Conservation (phyloP, 2,329 filamentous ascomycete genomes). For the Alternaria arborescens region DNA sequence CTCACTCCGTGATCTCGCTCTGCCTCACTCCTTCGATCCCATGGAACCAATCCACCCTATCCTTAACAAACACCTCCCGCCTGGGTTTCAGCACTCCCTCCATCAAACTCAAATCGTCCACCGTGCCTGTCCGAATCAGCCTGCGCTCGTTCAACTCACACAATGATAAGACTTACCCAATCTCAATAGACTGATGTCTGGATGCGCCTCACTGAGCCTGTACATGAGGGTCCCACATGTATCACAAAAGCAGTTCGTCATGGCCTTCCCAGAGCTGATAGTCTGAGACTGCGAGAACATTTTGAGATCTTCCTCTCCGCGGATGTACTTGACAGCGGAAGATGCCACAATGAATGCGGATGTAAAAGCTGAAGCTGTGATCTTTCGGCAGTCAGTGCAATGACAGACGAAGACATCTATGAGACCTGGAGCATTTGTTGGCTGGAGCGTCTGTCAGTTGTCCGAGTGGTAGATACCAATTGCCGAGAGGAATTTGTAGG, state of each 20-base stretch:
- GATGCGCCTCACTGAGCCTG: constrained; percentile 38
- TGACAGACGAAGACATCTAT: constrained; percentile 66
- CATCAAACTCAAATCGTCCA: not conserved
- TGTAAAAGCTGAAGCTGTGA: constrained; percentile 18
- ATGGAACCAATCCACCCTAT: not conserved
- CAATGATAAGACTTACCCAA: not conserved
- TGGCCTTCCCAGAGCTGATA: constrained; percentile 52
- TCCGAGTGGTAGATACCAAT: no score
- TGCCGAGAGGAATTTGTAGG: not conserved
- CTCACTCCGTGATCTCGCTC: not conserved
- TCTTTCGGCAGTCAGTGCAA: constrained; percentile 64
- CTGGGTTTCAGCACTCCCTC: not conserved
- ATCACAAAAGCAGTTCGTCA: constrained; percentile 70
- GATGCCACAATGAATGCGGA: not conserved
- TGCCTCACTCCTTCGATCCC: not conserved
- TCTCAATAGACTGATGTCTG: not conserved
- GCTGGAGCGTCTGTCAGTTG: not conserved
- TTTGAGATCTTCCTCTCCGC: not conserved
- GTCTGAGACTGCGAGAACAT: constrained; percentile 43
- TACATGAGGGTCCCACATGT: constrained; percentile 71
- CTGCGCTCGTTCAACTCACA: no score
- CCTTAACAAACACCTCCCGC: not conserved
- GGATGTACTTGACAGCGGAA: not conserved
- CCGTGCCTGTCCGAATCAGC: not conserved
- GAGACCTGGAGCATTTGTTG: constrained; percentile 46